Evolutionary conservation across 2,329 filamentous ascomycete species (phyloP), one percentile per base, ranked within the genome.

Genomic region (Cladophialophora bantiana): DNA sequence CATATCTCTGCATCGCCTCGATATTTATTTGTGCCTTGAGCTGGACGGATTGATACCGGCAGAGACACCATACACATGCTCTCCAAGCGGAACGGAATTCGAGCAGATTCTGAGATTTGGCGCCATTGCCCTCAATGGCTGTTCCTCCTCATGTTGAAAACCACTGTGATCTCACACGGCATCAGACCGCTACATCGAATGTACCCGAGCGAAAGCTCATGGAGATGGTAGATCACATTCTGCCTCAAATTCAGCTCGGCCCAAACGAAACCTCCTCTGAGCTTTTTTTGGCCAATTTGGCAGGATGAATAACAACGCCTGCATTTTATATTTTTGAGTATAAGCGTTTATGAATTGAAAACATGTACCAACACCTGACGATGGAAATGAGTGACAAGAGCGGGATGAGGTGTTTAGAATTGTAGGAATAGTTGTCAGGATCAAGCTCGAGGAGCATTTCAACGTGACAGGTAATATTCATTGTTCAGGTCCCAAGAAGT

Each of bases 291-390:
- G 36, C 7, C 13, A 3, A 13, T 38, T 26, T 20, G 15, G 18
- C 45, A 26, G 45, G 20, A 42, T 26, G 26, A 38, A 10, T 38
- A 12, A n/a, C 13, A 1, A 26, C 40, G 40, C 40, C 18, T 50
- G 45, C 45, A 12, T 26, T 50, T 42, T 50, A 4, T 26, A 50
- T 50, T 38, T 38, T 9, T 9, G 36, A 38, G 4, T 38, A 38
- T 13, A 45, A 18, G 42, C 42, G 20, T 45, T 45, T 45, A 26
- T 26, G 26, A 26, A 42, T 42, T 42, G 40, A 13, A 6, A 50
- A 26, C 10, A 50, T 50, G 45, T 50, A 50, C 45, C 45, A 50
- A 50, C 45, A 50, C 18, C 45, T 50, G 45, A 50, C 18, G 45
- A 50, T 50, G 18, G 45, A 50, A 50, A 50, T 50, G 45, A 50